Evolutionary conservation across 2,329 filamentous ascomycete genomes (phyloP).

Genomic region (Trichoderma afroharzianum): DNA sequence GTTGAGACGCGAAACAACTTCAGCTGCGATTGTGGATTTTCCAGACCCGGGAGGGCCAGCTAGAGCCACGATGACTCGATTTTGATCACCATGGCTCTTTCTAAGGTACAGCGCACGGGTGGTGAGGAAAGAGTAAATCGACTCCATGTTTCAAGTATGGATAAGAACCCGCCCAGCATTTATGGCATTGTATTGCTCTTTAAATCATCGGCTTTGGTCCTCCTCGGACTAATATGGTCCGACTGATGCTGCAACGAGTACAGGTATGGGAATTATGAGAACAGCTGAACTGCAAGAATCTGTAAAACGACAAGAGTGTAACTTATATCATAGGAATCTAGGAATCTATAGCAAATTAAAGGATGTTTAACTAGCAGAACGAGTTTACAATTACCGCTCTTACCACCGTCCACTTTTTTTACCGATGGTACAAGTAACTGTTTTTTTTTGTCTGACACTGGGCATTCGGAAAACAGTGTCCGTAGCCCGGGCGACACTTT

Average conservation of each 20-base stretch:
- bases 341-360: not conserved
- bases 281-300: not conserved
- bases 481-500: not conserved
- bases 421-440: not conserved
- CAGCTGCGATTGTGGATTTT: not conserved
- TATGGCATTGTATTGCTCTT: not conserved
- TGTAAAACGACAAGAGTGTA: not conserved
- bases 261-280: not conserved
- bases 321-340: not conserved
- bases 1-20: not conserved
- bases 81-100: not conserved
- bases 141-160: not conserved
- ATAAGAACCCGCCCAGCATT: not conserved
- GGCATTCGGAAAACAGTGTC: not conserved
- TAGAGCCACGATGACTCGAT: not conserved
- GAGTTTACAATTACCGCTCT: not conserved
- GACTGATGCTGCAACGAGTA: not conserved
- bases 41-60: not conserved
- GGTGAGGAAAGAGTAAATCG: not conserved
- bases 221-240: not conserved
- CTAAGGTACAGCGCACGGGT: not conserved
- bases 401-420: not conserved
- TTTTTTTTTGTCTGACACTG: not conserved
- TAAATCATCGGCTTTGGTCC: not conserved
- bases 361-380: not conserved